phyloP scores from a whole-genome alignment of 768 basidiomycete genomes.

The Megacollybia marginata region DNA sequence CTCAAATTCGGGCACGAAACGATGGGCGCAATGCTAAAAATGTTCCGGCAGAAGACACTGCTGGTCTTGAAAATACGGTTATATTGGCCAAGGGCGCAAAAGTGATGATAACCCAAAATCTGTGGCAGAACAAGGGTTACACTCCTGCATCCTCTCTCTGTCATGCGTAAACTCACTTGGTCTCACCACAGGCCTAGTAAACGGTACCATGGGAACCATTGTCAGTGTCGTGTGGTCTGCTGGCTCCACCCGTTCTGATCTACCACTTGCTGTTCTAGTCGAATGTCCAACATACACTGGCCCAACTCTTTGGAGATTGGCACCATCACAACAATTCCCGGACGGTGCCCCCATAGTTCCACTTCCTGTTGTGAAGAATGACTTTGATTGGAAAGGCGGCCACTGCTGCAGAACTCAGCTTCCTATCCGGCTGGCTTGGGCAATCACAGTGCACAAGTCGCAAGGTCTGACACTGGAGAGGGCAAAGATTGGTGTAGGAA shows the following conservation, averaged over 20 bases:
- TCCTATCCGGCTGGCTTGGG: conserved; percentile 45
- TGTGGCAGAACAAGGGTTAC: conserved; percentile 2
- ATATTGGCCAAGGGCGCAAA: conserved; percentile 1
- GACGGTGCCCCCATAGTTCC: conserved; percentile 11
- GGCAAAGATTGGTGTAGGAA: not conserved
- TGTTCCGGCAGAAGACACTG: not conserved
- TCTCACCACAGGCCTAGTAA: conserved; percentile 5
- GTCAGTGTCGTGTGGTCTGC: conserved; percentile 10
- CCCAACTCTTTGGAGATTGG: conserved; percentile 9
- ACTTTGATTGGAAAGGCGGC: conserved; percentile 7
- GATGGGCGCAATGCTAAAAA: not conserved
- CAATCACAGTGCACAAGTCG: conserved; percentile 1
- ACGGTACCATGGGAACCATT: conserved; percentile 6
- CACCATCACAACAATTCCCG: not conserved
- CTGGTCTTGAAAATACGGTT: not conserved
- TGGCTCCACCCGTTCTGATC: conserved; percentile 5
- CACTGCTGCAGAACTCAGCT: conserved; percentile 23
- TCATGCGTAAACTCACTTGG: too few species aligned
- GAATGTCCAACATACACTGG: conserved; percentile 9
- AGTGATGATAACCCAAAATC: conserved; percentile 2
- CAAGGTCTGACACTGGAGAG: conserved; percentile 1
- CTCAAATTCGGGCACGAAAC: not conserved
- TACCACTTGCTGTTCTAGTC: conserved; percentile 12
- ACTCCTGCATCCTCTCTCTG: not conserved
- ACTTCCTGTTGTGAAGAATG: conserved; percentile 5